phyloP scores from a whole-genome alignment of 495 filamentous ascomycete species.

The Talaromyces liani region DNA sequence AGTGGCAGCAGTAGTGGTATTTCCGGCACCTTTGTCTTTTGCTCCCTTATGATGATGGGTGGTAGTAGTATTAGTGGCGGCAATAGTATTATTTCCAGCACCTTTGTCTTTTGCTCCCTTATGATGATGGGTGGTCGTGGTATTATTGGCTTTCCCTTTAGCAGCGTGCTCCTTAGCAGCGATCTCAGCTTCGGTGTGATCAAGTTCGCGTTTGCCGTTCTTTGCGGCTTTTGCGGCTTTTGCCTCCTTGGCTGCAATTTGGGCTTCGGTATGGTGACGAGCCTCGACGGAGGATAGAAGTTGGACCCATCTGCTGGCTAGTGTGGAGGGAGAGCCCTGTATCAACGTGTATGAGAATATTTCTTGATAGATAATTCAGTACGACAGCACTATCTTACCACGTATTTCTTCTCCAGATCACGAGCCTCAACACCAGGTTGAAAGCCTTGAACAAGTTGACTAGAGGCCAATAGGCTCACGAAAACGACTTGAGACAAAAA shows the following conservation, averaged over 20 bases:
- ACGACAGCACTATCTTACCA: not conserved
- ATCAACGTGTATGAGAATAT: not conserved
- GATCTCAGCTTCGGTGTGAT: not conserved
- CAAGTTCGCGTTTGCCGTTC: not conserved
- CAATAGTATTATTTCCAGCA: not conserved
- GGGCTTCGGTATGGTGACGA: constrained; percentile 2
- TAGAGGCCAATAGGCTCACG: not conserved
- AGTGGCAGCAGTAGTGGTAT: no score
- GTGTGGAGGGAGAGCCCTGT: not conserved
- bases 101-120: not conserved
- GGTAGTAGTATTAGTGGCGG: not conserved
- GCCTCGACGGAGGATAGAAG: not conserved
- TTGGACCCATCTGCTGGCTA: not conserved
- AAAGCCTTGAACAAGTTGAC: not conserved
- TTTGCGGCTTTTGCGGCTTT: not conserved
- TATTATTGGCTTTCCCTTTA: not conserved
- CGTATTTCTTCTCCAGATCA: not conserved
- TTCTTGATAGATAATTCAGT: not conserved
- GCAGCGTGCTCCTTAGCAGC: not conserved
- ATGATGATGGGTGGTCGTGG: not conserved
- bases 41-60: not conserved
- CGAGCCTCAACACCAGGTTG: not conserved
- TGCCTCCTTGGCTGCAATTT: not conserved
- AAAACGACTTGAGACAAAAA: not conserved
- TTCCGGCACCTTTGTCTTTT: not conserved